A percentile compares a stretch with the other conserved stretches of the same genome.
Evolutionary conservation across 768 basidiomycete species (phyloP).

Genomic region (Pisolithus marmoratus): DNA sequence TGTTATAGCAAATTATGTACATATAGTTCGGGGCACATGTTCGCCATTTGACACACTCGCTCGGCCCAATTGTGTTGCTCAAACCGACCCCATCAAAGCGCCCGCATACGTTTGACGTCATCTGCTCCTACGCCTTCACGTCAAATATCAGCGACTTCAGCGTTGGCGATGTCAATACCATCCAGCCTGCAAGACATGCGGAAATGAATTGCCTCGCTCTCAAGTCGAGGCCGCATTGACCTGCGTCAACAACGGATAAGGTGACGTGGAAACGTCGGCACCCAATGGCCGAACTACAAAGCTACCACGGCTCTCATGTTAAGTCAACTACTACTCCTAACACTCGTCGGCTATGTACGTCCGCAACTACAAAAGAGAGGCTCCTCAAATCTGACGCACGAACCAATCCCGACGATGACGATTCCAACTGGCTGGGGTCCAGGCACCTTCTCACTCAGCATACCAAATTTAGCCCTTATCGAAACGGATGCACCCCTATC

Average conservation of each 20-base stretch:
- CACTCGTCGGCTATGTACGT: background rate
- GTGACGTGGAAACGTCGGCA: background rate
- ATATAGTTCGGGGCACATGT: too few relatives aligned
- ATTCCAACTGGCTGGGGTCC: background rate
- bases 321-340: background rate
- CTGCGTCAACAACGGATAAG: background rate
- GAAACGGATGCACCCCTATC: background rate
- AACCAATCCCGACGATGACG: too few relatives aligned
- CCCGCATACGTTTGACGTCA: background rate
- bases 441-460: background rate
- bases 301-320: background rate
- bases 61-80: conserved; percentile 11
- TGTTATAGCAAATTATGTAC: too few relatives aligned
- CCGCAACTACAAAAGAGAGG: background rate
- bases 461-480: background rate
- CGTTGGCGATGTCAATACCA: too few relatives aligned
- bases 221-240: background rate
- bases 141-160: too few relatives aligned
- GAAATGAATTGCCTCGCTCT: background rate
- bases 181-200: background rate
- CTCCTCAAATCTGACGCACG: too few relatives aligned
- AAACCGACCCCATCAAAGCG: too few relatives aligned
- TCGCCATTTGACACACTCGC: too few relatives aligned
- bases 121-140: background rate
- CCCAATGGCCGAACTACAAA: background rate